Evolutionary conservation across 2,329 filamentous ascomycete species (phyloP).

Genomic region (Aspergillus ustus): DNA sequence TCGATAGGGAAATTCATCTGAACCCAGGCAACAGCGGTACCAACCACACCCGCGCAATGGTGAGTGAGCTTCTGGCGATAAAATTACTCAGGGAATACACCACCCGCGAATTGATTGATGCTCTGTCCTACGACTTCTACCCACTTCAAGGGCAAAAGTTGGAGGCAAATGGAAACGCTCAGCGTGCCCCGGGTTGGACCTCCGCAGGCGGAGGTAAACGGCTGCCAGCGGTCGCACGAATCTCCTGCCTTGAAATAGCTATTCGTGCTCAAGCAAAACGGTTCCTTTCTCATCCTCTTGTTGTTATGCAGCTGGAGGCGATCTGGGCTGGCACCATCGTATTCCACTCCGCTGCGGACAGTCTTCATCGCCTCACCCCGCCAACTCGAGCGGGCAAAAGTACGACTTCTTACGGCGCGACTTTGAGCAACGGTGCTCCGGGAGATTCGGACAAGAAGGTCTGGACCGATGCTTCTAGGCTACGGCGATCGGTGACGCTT

Average conservation of each 20-base stretch:
- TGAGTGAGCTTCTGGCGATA: conserved; percentile 89
- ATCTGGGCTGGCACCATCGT: conserved; percentile 97
- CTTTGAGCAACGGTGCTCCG: conserved; percentile 16
- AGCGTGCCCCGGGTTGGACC: conserved; percentile 42
- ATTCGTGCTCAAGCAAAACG: conserved; percentile 92
- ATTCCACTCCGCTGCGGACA: conserved; percentile 88
- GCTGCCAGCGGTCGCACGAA: conserved; percentile 68
- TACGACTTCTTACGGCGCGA: conserved; percentile 32
- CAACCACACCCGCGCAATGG: conserved; percentile 80
- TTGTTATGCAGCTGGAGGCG: conserved; percentile 92
- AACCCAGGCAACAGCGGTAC: conserved; percentile 84
- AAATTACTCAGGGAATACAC: conserved; percentile 88
- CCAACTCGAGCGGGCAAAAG: conserved; percentile 33
- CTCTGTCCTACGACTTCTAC: conserved; percentile 92
- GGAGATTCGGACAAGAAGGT: conserved; percentile 17
- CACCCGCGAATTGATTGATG: conserved; percentile 89
- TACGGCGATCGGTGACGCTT: conserved; percentile 75
- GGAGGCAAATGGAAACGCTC: conserved; percentile 41
- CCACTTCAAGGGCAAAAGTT: conserved; percentile 79
- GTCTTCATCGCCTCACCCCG: conserved; percentile 69
- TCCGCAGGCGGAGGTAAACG: conserved; percentile 48
- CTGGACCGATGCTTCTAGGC: conserved; percentile 27
- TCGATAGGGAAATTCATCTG: conserved; percentile 81
- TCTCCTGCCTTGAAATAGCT: conserved; percentile 89
- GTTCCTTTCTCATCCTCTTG: conserved; percentile 87